Evolutionary conservation across 2,329 filamentous ascomycete genomes (phyloP), one percentile per base, ranked within the genome.

Genomic region (Ophioceras dolichostomum): DNA sequence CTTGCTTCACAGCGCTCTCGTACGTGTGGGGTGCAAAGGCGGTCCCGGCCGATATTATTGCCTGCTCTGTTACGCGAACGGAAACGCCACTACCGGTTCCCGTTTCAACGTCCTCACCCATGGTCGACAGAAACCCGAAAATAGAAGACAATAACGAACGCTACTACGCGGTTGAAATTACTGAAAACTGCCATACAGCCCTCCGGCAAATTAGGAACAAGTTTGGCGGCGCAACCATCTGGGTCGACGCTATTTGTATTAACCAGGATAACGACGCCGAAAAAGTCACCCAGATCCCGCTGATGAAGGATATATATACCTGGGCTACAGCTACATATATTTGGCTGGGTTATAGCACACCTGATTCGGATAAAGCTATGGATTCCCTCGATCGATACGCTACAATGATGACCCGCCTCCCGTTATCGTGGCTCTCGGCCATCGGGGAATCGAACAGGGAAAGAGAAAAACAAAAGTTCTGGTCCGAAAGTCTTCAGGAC

Each of bases 221-320:
- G 22, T 26, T 26, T 12, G 12, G 22, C 8, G 8, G 8, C 22
- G 22, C 12, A 7, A 26, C 22, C 8, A 26, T 26, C 7, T 46
- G 44, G 44, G 38, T 46, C 30, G 44, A 46, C 20, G 40, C 43
- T 13, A 38, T 46, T 6, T 46, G 44, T 35, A 43, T 45, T 41
- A 41, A 46, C 37, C 44, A 45, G 37, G 16, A 20, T 13, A 38
- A 43, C 36, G 14, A 18, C 4, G 31, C 17, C 24, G 44, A 46
- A 26, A 41, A 43, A 17, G 29, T 28, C n/a, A 22, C 19, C 7
- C 43, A 46, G 31, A 41, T 45, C 8, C 28, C 33, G 21, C 36
- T 36, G 24, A 46, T 46, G 44, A 21, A 32, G 10, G 34, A 22
- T 29, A 42, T 46, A 32, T 46, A 43, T 38, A 34, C 37, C 16